Evolutionary conservation across 192 early-diverging fungal genomes (phyloP).

Genomic region (Hyaloraphidium curvatum): DNA sequence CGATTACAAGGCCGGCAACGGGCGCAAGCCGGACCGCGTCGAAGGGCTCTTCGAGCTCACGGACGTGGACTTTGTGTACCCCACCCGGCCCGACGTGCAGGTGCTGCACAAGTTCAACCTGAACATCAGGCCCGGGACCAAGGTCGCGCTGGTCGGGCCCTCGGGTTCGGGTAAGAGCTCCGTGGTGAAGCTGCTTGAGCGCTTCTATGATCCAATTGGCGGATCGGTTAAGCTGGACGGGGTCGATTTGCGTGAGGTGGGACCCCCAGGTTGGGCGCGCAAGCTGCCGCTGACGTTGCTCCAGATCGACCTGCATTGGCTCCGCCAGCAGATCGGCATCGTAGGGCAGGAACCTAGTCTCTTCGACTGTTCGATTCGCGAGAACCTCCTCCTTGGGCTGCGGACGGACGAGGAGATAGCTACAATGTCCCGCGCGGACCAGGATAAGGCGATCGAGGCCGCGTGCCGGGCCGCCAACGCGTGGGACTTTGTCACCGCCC

Average conservation of each 20-base stretch:
- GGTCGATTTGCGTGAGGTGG: too few species aligned
- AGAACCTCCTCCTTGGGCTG: constrained; percentile 15
- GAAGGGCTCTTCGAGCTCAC: background rate
- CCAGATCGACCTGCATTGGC: background rate
- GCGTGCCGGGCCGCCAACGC: constrained; percentile 41
- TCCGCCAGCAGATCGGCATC: constrained; percentile 5
- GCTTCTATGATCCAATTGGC: constrained; percentile 47
- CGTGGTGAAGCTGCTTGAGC: constrained; percentile 18
- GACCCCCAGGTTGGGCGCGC: too few species aligned
- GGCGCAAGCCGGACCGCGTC: too few species aligned
- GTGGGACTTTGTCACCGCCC: constrained; percentile 65
- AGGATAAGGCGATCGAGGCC: constrained; percentile 5
- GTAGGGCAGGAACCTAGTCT: constrained; percentile 8
- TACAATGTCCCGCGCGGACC: background rate
- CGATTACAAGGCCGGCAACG: too few species aligned
- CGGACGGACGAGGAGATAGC: background rate
- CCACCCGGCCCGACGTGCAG: background rate
- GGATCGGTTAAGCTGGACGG: constrained; percentile 51
- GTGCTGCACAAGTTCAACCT: background rate
- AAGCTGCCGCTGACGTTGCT: too few species aligned
- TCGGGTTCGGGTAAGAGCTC: constrained; percentile 4
- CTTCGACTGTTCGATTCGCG: constrained; percentile 13
- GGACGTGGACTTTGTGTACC: background rate
- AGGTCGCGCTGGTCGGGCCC: background rate
- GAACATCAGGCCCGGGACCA: background rate